Conservation (phyloP, 2,329 filamentous ascomycete genomes). For the Colletotrichum salicis region DNA sequence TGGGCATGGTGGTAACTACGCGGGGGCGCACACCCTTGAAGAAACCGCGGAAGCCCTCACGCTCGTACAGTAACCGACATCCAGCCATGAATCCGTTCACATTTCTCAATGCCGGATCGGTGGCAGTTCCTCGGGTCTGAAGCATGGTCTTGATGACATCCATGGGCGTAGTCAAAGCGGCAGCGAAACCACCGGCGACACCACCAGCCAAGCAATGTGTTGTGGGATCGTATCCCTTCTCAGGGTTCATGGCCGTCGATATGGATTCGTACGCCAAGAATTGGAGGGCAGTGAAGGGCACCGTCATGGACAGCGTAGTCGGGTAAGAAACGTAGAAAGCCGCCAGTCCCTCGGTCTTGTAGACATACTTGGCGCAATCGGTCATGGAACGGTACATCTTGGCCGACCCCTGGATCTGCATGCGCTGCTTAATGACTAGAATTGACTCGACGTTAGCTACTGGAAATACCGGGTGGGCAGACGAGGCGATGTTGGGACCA, state of each 20-base stretch:
- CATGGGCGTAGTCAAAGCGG: constrained; percentile 92
- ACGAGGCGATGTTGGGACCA: constrained; percentile 39
- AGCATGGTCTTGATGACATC: constrained; percentile 98
- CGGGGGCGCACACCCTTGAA: constrained; percentile 92
- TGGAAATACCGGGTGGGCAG: background rate
- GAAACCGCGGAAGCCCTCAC: constrained; percentile 88
- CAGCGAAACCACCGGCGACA: constrained; percentile 91
- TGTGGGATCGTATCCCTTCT: constrained; percentile 86
- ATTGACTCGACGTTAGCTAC: background rate
- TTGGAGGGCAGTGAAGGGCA: constrained; percentile 95
- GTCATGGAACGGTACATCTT: constrained; percentile 84
- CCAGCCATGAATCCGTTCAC: constrained; percentile 85
- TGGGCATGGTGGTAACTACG: constrained; percentile 96
- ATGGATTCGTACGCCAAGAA: constrained; percentile 98
- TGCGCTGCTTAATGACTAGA: constrained; percentile 97
- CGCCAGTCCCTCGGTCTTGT: constrained; percentile 84
- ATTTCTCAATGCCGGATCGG: constrained; percentile 83
- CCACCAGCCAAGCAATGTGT: constrained; percentile 95
- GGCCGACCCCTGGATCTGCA: constrained; percentile 97
- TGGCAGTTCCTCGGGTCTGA: constrained; percentile 88
- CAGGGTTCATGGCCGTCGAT: constrained; percentile 91
- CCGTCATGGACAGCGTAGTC: constrained; percentile 97
- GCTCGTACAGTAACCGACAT: constrained; percentile 81
- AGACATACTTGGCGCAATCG: constrained; percentile 89
- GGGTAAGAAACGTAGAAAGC: constrained; percentile 99